Percentiles rank a stretch among this genome's conserved stretches.
These are phyloP conservation scores for Claviceps fusiformis DNA, from an alignment of 2,329 filamentous ascomycete genomes.

Conservation along the genomic window DNA sequence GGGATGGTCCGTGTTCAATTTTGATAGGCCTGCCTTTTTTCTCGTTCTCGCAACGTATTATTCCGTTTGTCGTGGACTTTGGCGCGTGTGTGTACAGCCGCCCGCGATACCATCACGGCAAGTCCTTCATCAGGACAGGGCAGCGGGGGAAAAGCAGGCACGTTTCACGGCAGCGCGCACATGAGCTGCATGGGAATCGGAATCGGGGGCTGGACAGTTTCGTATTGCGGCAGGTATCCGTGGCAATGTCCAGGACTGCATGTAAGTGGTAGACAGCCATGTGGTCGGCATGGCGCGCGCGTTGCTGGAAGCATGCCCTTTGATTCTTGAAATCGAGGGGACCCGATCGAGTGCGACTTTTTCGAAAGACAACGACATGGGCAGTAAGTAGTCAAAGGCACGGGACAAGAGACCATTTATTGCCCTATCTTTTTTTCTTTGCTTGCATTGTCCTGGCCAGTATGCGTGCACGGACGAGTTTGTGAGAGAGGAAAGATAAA, in stretches of 20 bases:
- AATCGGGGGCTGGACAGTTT: background rate
- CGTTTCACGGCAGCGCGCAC: background rate
- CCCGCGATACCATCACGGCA: too few species aligned
- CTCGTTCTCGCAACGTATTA: too few species aligned
- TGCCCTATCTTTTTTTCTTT: background rate
- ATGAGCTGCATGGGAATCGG: background rate
- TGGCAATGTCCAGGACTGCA: background rate
- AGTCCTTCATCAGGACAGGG: too few species aligned
- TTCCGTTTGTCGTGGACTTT: too few species aligned
- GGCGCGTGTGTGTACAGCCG: too few species aligned
- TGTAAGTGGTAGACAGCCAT: background rate
- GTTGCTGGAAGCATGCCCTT: background rate
- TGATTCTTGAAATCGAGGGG: background rate
- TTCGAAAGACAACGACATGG: too few species aligned
- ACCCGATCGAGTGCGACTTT: too few species aligned
- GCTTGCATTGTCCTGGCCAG: background rate
- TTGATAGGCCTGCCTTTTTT: too few species aligned
- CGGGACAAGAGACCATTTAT: background rate
- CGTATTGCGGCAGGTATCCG: constrained; percentile 1
- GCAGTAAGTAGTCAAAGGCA: too few species aligned
- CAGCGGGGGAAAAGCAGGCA: too few species aligned
- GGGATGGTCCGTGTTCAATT: too few species aligned
- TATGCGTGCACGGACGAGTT: background rate
- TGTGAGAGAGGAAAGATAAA: background rate
- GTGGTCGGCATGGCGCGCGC: background rate